Conservation (phyloP, 2,329 filamentous ascomycete genomes). For the Fonsecaea pedrosoi region DNA sequence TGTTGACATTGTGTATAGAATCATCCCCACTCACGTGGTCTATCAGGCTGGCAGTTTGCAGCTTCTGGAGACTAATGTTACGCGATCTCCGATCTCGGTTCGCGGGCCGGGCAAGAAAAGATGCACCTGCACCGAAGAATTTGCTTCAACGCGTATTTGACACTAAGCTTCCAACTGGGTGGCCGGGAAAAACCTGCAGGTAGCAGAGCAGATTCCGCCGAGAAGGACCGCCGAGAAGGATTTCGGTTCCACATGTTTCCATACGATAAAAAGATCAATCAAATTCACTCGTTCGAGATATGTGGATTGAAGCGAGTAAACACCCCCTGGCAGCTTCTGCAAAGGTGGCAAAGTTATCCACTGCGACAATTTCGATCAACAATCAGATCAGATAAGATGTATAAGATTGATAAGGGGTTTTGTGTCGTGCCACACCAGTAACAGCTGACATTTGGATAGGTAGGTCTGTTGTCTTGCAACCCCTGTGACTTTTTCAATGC, state of each 20-base stretch:
- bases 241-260: neutral
- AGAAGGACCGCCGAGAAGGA: neutral
- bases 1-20: neutral
- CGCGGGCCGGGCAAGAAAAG: constrained; percentile 1
- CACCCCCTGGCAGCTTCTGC: neutral
- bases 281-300: neutral
- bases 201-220: neutral
- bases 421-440: neutral
- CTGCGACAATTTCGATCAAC: neutral
- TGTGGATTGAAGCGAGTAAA: neutral
- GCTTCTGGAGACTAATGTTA: neutral
- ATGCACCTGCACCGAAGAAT: neutral
- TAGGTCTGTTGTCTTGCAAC: neutral
- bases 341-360: constrained; percentile 1
- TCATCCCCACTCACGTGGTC: neutral
- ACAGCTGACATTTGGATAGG: neutral
- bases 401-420: neutral
- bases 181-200: neutral
- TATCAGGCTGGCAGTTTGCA: neutral
- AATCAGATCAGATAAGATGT: neutral
- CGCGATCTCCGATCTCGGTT: neutral
- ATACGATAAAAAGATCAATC: neutral
- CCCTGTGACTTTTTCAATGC: neutral
- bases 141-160: neutral
- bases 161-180: neutral